Base-by-base conservation (phyloP, 2,329 filamentous ascomycete species). In the Botryotinia convoluta region DNA sequence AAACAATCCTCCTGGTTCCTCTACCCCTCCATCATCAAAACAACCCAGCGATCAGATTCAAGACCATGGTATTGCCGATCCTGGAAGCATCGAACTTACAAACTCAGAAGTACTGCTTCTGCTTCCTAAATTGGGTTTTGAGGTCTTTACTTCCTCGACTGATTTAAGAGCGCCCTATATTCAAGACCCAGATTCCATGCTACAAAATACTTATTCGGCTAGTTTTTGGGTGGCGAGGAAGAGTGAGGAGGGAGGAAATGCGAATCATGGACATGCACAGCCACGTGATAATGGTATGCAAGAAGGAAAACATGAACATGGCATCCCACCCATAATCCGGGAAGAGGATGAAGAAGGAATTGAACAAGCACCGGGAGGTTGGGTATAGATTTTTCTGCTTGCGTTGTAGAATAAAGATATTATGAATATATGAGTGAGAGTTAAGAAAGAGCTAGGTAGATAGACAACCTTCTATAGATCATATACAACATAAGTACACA, bases 191-290 rank as follows among this genome's bases (percentile, higher is more conserved):
- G 84, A 90, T 70, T 97, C 94, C 79, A 96, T 99, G 93, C 84
- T 98, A 78, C 91, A 92, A 81, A 96, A 92, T 73, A 87, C 89
- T 9, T 99, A 98, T 82, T 86, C 86, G 74, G 93, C 93, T 26
- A 93, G 90, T 72, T 90, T 92, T 75, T 99, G 96, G 96, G 86
- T 97, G 42, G 95, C 93, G 48, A 89, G 91, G 75, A 99, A 97
- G 18, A n/a, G 16, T 35, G 32, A 59, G 39, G 51, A 68, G 7
- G 29, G 14, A n/a, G 14, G 8, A 8, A 26, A 26, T 44, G 45
- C 9, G 9, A n/a, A 22, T 45, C 45, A 22, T 45, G 16, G 10
- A 29, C 45, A 54, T 67, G 45, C 5, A 39, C 35, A 57, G 10
- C 12, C 14, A 51, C 18, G 48, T 42, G 35, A 37, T 18, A 29